These are phyloP conservation scores for Malassezia cuniculi DNA, from an alignment of 1,284 basidiomycete species.

Conservation along the genomic window DNA sequence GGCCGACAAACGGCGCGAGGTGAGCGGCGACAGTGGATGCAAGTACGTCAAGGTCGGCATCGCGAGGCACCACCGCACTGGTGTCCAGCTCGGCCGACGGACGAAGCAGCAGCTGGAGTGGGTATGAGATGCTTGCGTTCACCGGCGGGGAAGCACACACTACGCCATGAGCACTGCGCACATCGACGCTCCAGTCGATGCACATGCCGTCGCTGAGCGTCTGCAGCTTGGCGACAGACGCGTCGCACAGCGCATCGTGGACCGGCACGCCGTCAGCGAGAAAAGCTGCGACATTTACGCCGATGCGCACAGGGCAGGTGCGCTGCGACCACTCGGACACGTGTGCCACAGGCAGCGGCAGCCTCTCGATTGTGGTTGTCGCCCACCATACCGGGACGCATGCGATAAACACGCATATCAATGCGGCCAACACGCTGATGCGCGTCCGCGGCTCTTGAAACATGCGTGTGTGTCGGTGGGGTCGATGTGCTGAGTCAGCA, in stretches of 20 bases:
- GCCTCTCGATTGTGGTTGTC: conserved; percentile 27
- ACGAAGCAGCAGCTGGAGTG: no score
- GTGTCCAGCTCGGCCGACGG: no score
- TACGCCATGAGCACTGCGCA: no score
- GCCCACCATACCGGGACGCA: conserved; percentile 30
- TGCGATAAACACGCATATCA: conserved; percentile 12
- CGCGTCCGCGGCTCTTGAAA: conserved; percentile 4
- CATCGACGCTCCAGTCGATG: conserved; percentile 14
- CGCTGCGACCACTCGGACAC: conserved; percentile 12
- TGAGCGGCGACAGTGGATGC: neutral
- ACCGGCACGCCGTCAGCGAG: neutral
- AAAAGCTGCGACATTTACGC: no score
- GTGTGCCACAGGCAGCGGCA: conserved; percentile 21
- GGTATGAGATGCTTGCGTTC: no score
- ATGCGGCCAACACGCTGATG: conserved; percentile 1
- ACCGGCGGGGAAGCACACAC: no score
- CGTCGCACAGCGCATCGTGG: neutral
- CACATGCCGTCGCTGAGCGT: neutral
- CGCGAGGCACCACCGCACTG: no score
- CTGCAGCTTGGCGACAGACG: neutral
- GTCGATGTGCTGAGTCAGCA: neutral
- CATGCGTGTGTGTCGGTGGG: neutral
- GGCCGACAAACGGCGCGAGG: conserved; percentile 4
- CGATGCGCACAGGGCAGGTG: conserved; percentile 15
- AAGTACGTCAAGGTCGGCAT: no score